phyloP scores from a whole-genome alignment of 2,329 filamentous ascomycete species.

The Neopestalotiopsis clavispora region DNA sequence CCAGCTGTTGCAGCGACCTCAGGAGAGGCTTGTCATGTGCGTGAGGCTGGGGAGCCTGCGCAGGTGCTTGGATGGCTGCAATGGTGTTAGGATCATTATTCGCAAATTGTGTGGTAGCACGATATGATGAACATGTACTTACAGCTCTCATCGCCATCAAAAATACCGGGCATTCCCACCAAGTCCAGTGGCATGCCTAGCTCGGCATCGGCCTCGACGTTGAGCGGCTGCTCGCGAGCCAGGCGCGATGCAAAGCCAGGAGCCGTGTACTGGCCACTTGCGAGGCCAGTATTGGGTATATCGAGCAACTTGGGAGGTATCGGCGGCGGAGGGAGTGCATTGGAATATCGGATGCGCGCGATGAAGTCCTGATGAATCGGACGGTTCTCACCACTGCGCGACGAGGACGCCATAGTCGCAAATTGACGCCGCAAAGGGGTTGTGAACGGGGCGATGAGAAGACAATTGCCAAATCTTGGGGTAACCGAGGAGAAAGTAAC shows the following conservation, averaged over 20 bases:
- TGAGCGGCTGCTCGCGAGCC: constrained; percentile 88
- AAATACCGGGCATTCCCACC: constrained; percentile 92
- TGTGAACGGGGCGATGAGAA: not conserved
- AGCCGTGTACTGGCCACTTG: constrained; percentile 85
- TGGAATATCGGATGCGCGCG: constrained; percentile 91
- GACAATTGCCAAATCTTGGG: not conserved
- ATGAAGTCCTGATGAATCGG: constrained; percentile 94
- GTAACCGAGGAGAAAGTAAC: not conserved
- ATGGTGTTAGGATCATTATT: constrained; percentile 24
- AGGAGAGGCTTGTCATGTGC: constrained; percentile 85
- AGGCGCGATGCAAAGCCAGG: constrained; percentile 89
- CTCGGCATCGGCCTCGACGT: constrained; percentile 97
- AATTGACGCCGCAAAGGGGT: not conserved
- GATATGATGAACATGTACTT: constrained; percentile 38
- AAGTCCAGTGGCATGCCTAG: constrained; percentile 96
- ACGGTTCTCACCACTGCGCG: constrained; percentile 56
- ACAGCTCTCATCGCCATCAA: constrained; percentile 95
- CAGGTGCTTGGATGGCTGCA: constrained; percentile 80
- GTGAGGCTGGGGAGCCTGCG: constrained; percentile 73
- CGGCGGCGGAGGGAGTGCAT: constrained; percentile 91
- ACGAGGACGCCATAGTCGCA: constrained; percentile 45
- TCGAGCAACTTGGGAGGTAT: constrained; percentile 96
- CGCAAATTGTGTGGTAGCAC: constrained; percentile 17
- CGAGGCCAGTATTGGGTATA: constrained; percentile 90
- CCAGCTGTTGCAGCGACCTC: constrained; percentile 80